phyloP scores from a whole-genome alignment of 331 rosid genomes.

The Malus hybrid region DNA sequence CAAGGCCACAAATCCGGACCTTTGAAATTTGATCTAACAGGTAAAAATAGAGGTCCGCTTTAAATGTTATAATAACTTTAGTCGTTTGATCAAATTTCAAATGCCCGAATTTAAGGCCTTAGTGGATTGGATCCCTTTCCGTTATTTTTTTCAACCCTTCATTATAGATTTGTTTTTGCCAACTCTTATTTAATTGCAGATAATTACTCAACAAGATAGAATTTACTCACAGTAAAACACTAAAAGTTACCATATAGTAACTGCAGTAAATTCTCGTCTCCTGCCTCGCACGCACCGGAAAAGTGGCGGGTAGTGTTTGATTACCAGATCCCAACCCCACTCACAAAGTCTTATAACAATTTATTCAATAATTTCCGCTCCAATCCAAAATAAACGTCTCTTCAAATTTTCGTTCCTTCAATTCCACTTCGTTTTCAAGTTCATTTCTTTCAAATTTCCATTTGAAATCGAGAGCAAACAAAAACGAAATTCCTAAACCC shows the following conservation, averaged over 20 bases:
- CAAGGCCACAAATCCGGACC: too few relatives aligned
- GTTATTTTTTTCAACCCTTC: too few relatives aligned
- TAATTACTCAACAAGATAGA: background rate
- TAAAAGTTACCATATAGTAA: background rate
- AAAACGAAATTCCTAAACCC: background rate
- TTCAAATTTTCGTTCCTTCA: background rate
- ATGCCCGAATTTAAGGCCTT: too few relatives aligned
- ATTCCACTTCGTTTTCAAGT: background rate
- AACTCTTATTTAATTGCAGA: too few relatives aligned
- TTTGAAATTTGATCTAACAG: too few relatives aligned
- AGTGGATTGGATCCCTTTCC: too few relatives aligned
- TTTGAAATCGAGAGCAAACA: too few relatives aligned
- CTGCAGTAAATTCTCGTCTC: background rate
- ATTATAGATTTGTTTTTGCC: too few relatives aligned
- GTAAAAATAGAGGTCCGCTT: too few relatives aligned
- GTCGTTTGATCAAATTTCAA: too few relatives aligned
- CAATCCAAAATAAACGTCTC: background rate
- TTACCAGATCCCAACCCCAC: conserved; percentile 5
- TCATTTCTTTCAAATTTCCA: background rate
- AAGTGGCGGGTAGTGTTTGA: background rate
- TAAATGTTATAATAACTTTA: too few relatives aligned
- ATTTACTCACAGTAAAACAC: background rate
- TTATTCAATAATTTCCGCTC: background rate
- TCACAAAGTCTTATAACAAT: background rate
- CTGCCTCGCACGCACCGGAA: background rate